Evolutionary conservation across 2,329 filamentous ascomycete genomes (phyloP).

Genomic region (Ramularia endophylla): DNA sequence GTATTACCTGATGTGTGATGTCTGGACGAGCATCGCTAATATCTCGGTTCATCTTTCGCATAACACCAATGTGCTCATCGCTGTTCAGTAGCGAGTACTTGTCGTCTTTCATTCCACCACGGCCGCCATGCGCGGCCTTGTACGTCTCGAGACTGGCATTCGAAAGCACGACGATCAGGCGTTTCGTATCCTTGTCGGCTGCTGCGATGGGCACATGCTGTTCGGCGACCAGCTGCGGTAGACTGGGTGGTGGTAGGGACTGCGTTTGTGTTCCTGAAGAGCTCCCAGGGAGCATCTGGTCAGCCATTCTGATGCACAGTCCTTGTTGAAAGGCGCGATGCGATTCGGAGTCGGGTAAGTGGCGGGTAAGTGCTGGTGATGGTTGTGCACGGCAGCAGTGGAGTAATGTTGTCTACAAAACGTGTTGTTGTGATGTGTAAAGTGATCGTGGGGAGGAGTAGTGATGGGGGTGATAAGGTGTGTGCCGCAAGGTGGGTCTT

Average conservation of each 20-base stretch:
- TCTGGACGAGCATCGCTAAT: constrained; percentile 97
- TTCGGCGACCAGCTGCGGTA: constrained; percentile 89
- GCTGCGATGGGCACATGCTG: constrained; percentile 79
- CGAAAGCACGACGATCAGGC: constrained; percentile 91
- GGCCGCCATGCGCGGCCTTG: constrained; percentile 62
- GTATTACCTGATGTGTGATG: constrained; percentile 87
- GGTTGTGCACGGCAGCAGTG: too few relatives aligned
- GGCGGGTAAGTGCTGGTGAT: too few relatives aligned
- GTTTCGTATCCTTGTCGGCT: constrained; percentile 82
- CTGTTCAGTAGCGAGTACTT: constrained; percentile 98
- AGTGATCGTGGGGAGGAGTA: too few relatives aligned
- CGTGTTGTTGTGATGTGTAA: too few relatives aligned
- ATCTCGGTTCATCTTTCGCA: constrained; percentile 99
- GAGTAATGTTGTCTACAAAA: too few relatives aligned
- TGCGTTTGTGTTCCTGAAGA: constrained; percentile 55
- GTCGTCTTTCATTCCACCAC: constrained; percentile 61
- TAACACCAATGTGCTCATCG: constrained; percentile 97
- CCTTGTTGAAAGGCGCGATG: constrained; percentile 33
- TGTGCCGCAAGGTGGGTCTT: too few relatives aligned
- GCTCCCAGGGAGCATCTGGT: constrained; percentile 15
- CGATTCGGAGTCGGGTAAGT: constrained; percentile 8
- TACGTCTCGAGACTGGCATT: constrained; percentile 98
- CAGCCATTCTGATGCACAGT: constrained; percentile 28
- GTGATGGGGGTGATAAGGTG: too few relatives aligned
- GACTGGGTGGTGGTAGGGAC: constrained; percentile 83